Percentiles rank a stretch among this genome's conserved stretches.
phyloP scores from a whole-genome alignment of 192 early-diverging fungal species.

The Thamnidium elegans region DNA sequence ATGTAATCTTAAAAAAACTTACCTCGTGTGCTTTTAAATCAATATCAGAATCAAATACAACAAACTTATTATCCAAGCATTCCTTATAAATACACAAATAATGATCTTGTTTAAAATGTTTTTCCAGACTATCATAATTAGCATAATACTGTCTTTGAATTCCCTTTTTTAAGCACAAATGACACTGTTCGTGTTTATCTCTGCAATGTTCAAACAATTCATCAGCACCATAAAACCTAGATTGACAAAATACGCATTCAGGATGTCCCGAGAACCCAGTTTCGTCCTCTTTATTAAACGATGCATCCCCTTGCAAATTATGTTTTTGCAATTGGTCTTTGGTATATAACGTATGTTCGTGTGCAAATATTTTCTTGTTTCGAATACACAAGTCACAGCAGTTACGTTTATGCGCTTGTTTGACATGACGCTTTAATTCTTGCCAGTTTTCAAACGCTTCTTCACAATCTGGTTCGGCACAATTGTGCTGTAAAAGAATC shows the following conservation, averaged over 20 bases:
- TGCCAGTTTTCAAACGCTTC: slow-evolving; percentile 72
- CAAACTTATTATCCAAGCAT: slow-evolving; percentile 93
- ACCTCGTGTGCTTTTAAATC: slow-evolving; percentile 91
- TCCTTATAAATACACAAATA: slow-evolving; percentile 73
- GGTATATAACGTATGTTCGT: slow-evolving; percentile 89
- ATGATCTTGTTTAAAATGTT: slow-evolving; percentile 83
- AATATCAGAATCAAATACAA: slow-evolving; percentile 90
- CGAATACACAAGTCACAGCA: slow-evolving; percentile 87
- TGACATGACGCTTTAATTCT: slow-evolving; percentile 81
- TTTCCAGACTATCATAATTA: slow-evolving; percentile 72
- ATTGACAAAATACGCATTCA: slow-evolving; percentile 84
- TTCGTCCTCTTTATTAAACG: slow-evolving; percentile 46
- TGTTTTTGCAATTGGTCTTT: slow-evolving; percentile 73
- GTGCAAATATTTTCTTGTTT: slow-evolving; percentile 89
- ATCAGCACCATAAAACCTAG: slow-evolving; percentile 84
- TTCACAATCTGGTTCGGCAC: slow-evolving; percentile 79
- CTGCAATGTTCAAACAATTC: slow-evolving; percentile 93
- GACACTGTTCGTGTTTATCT: slow-evolving; percentile 90
- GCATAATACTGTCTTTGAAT: slow-evolving; percentile 82
- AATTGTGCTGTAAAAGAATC: slow-evolving; percentile 80
- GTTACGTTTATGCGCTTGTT: slow-evolving; percentile 65
- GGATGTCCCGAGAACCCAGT: slow-evolving; percentile 84
- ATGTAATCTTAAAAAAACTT: background rate
- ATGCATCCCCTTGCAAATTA: slow-evolving; percentile 64
- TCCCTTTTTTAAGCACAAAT: slow-evolving; percentile 74